These are phyloP conservation scores for Magnaporthiopsis rhizophila DNA, from an alignment of 2,329 filamentous ascomycete genomes.

Conservation along the genomic window DNA sequence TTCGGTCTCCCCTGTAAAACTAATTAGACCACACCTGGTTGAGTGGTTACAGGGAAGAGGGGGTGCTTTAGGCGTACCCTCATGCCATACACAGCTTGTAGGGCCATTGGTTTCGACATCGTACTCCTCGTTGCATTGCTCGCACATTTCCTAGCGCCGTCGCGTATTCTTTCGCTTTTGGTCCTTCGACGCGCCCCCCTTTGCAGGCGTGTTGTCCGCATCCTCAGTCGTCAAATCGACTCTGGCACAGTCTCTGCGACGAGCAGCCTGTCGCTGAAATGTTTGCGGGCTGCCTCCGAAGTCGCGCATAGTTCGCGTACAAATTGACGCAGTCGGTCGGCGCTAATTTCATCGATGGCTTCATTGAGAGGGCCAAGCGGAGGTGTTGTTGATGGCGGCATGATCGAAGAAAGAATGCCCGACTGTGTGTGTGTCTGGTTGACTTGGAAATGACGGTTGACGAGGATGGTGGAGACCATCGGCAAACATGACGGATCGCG, in stretches of 20 bases:
- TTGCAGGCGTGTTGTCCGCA: not conserved
- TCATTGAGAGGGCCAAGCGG: not conserved
- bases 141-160: not conserved
- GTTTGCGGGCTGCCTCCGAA: not conserved
- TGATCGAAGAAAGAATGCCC: not conserved
- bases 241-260: too few species aligned
- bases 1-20: constrained; percentile 17
- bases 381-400: not conserved
- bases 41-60: not conserved
- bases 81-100: not conserved
- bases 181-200: not conserved
- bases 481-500: too few species aligned
- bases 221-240: not conserved
- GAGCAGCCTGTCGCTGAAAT: not conserved
- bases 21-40: not conserved
- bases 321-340: not conserved
- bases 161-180: not conserved
- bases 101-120: not conserved
- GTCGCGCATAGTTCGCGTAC: not conserved
- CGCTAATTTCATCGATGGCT: not conserved
- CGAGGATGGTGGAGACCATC: not conserved
- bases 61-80: not conserved
- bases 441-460: not conserved
- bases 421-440: not conserved
- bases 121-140: not conserved